Evolutionary conservation across 2,329 filamentous ascomycete genomes (phyloP).

Genomic region (Monosporascus sp.): DNA sequence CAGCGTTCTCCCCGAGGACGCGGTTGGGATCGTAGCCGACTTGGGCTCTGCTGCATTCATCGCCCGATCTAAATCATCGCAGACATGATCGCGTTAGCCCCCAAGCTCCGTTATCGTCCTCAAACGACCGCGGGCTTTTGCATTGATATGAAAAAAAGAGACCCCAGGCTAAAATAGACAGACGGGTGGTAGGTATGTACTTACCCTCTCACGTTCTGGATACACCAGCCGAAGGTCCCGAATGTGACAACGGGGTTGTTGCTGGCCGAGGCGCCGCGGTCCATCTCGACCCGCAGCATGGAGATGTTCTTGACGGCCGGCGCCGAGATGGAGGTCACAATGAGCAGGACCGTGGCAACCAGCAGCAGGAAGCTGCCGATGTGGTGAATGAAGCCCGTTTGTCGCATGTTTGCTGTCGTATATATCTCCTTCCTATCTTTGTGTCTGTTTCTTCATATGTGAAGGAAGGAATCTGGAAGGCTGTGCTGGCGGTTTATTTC

Average conservation of each 20-base stretch:
- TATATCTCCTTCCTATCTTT: not conserved
- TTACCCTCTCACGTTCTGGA: constrained; percentile 10
- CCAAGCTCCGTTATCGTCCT: no score
- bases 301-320: constrained; percentile 39
- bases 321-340: constrained; percentile 41
- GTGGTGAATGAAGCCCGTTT: constrained; percentile 33
- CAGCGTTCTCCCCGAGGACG: constrained; percentile 10
- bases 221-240: constrained; percentile 43
- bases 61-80: constrained; percentile 5
- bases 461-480: no score
- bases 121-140: no score
- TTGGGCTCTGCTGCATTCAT: constrained; percentile 16
- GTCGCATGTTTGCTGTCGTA: constrained; percentile 17
- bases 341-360: constrained; percentile 37
- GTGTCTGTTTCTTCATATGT: not conserved
- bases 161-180: not conserved
- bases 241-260: constrained; percentile 28
- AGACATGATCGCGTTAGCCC: no score
- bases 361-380: constrained; percentile 41
- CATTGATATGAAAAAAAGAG: not conserved
- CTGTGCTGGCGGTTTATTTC: no score
- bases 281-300: constrained; percentile 35
- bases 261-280: constrained; percentile 17
- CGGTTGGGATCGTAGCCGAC: constrained; percentile 23
- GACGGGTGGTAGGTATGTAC: constrained; percentile 3